Conservation (phyloP, 257 asterid genomes). For the Plantago major region DNA sequence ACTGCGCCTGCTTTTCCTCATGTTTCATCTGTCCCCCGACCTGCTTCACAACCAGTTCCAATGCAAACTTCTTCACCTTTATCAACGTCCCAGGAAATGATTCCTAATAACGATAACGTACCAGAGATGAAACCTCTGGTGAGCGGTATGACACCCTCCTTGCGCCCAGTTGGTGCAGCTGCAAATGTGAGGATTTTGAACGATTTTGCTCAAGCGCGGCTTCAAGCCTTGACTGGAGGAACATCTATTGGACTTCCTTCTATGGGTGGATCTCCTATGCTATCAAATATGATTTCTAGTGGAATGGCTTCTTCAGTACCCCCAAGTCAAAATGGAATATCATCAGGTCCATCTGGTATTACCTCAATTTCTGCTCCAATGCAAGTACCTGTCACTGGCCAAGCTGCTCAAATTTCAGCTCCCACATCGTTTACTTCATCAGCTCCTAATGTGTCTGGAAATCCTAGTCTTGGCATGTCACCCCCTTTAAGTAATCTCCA, state of each 20-base stretch:
- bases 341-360: conserved; percentile 61
- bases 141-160: conserved; percentile 41
- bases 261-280: conserved; percentile 77
- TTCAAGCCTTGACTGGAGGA: conserved; percentile 69
- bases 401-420: conserved; percentile 49
- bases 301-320: conserved; percentile 78
- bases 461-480: conserved; percentile 51
- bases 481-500: conserved; percentile 61
- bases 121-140: conserved; percentile 76
- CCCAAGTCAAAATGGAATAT: conserved; percentile 58
- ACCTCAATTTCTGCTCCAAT: conserved; percentile 52
- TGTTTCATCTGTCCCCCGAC: conserved; percentile 63
- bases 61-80: conserved; percentile 86
- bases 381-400: conserved; percentile 52
- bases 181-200: conserved; percentile 84
- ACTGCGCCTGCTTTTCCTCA: conserved; percentile 66
- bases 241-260: conserved; percentile 68
- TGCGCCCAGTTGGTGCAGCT: conserved; percentile 76
- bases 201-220: conserved; percentile 77
- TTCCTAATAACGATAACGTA: conserved; percentile 39
- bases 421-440: conserved; percentile 60
- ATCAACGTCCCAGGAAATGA: conserved; percentile 66
- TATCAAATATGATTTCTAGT: conserved; percentile 80
- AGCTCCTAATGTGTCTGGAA: conserved; percentile 42
- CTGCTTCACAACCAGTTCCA: conserved; percentile 61